These are phyloP conservation scores for Magnaporthales sp. DNA, from an alignment of 2,329 filamentous ascomycete species.

Conservation along the genomic window DNA sequence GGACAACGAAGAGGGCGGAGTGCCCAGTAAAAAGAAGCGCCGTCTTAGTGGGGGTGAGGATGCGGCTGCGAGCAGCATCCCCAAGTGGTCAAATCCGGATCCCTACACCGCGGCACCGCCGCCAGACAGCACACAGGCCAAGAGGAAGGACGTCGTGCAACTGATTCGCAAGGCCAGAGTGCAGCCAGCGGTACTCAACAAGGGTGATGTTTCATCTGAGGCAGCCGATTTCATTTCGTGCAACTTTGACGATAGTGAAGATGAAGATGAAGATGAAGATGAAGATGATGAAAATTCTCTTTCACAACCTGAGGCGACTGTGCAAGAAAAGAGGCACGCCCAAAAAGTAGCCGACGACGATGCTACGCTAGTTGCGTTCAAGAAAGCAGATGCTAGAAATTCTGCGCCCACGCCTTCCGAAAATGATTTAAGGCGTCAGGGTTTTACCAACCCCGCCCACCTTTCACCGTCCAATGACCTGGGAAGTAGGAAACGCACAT, in stretches of 20 bases:
- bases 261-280: conserved; percentile 14
- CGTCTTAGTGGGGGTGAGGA: not conserved
- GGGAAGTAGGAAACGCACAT: conserved; percentile 58
- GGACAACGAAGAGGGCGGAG: conserved; percentile 30
- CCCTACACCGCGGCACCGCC: conserved; percentile 85
- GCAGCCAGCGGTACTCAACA: conserved; percentile 35
- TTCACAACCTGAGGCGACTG: not conserved
- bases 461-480: not conserved
- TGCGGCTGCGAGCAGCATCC: conserved; percentile 23
- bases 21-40: conserved; percentile 11
- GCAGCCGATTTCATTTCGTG: conserved; percentile 87
- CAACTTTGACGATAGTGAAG: conserved; percentile 53
- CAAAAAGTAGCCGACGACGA: not conserved
- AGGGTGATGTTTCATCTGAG: conserved; percentile 43
- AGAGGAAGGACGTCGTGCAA: conserved; percentile 81
- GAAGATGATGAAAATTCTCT: not conserved
- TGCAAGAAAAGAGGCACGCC: not conserved
- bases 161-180: conserved; percentile 84
- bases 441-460: not conserved
- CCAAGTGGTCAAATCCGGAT: conserved; percentile 94
- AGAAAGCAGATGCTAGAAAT: not conserved
- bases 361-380: not conserved
- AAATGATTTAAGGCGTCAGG: not conserved
- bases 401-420: not conserved
- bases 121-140: conserved; percentile 60